These are phyloP conservation scores for Artemisia argyi DNA, from an alignment of 129 eudicot genomes.

Conservation along the genomic window DNA sequence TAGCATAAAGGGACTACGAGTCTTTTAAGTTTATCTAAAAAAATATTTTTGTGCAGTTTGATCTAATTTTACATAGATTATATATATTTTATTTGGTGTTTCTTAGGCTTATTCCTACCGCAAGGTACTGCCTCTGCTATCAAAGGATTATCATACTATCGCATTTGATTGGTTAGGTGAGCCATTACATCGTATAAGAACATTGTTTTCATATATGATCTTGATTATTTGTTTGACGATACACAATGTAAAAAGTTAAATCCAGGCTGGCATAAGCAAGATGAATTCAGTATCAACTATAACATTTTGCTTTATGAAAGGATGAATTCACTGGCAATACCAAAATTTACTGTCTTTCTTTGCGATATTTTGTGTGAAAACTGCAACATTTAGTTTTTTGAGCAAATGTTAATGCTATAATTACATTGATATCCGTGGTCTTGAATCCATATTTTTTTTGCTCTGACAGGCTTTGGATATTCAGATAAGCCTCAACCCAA, in stretches of 20 bases:
- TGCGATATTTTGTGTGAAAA: slow-evolving; percentile 3
- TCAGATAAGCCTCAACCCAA: slow-evolving; percentile 96
- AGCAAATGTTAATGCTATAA: background rate
- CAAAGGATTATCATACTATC: slow-evolving; percentile 71
- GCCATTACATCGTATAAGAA: slow-evolving; percentile 8
- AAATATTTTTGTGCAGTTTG: background rate
- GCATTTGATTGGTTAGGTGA: slow-evolving; percentile 98
- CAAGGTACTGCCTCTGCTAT: slow-evolving; percentile 79
- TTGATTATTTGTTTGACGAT: slow-evolving; percentile 12
- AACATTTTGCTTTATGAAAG: too few species aligned
- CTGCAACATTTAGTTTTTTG: background rate
- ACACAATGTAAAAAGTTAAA: background rate
- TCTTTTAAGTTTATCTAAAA: slow-evolving; percentile 1
- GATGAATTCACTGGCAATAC: too few species aligned
- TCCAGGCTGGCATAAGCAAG: too few species aligned
- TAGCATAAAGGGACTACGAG: background rate
- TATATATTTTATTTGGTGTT: slow-evolving; percentile 20
- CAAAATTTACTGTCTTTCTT: background rate
- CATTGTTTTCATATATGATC: background rate
- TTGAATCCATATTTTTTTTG: slow-evolving; percentile 18
- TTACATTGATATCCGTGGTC: slow-evolving; percentile 5
- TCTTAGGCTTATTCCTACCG: slow-evolving; percentile 93
- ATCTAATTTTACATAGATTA: background rate
- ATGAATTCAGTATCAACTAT: too few species aligned
- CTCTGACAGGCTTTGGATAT: slow-evolving; percentile 84